Conservation (phyloP, 2,329 filamentous ascomycete genomes). For the Hypoxylon sp. region DNA sequence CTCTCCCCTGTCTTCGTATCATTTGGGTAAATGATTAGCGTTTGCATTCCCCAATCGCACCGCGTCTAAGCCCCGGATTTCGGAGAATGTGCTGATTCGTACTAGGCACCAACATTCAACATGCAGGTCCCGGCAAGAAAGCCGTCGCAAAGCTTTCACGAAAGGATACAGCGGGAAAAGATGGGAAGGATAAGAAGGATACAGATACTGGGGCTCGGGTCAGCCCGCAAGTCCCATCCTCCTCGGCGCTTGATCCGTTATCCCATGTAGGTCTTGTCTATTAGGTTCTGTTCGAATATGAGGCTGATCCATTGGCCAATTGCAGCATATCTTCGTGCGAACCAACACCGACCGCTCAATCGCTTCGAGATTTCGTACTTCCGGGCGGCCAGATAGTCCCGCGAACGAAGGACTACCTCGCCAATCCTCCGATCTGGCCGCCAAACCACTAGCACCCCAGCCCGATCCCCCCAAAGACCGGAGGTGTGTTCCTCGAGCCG, state of each 20-base stretch:
- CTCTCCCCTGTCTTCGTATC: conserved; percentile 10
- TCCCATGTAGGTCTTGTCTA: conserved; percentile 69
- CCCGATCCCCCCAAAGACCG: conserved; percentile 70
- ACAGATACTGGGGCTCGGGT: conserved; percentile 42
- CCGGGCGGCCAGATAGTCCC: conserved; percentile 68
- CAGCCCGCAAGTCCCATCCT: conserved; percentile 38
- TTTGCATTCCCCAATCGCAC: neutral
- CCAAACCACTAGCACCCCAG: conserved; percentile 55
- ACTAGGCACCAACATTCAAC: conserved; percentile 48
- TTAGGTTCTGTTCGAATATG: conserved; percentile 19
- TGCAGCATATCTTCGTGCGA: conserved; percentile 63
- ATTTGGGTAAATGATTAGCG: conserved; percentile 16
- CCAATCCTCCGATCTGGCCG: conserved; percentile 60
- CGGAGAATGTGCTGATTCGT: conserved; percentile 17
- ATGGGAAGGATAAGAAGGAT: conserved; percentile 49
- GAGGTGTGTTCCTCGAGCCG: conserved; percentile 67
- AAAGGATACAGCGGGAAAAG: conserved; percentile 48
- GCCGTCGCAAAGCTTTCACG: conserved; percentile 47
- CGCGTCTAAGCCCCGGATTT: conserved; percentile 6
- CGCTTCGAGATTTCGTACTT: conserved; percentile 65
- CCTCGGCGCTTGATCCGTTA: conserved; percentile 73
- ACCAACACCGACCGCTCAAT: conserved; percentile 55
- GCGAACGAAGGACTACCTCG: conserved; percentile 59
- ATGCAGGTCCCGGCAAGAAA: conserved; percentile 45
- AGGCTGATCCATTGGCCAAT: conserved; percentile 26